phyloP scores from a whole-genome alignment of 108 stramenopile genomes.

The Discostella stelligeroides region DNA sequence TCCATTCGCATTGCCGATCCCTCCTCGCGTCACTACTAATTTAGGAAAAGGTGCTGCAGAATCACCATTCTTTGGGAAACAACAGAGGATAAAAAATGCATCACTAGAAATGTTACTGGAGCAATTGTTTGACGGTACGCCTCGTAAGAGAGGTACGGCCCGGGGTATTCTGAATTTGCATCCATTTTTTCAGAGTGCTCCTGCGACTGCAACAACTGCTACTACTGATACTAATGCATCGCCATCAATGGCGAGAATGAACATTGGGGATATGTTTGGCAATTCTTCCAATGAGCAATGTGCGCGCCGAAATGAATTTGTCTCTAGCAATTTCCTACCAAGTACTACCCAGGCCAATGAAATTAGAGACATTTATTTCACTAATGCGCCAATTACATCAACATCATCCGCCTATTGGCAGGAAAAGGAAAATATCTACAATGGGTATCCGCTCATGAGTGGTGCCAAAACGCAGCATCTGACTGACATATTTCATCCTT shows the following conservation, averaged over 20 bases:
- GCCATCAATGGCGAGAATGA: neutral
- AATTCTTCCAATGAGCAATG: too few relatives aligned
- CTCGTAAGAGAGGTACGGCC: slow-evolving; percentile 30
- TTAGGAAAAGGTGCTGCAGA: too few relatives aligned
- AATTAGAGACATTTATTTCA: neutral
- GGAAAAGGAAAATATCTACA: neutral
- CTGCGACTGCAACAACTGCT: neutral
- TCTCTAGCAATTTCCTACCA: too few relatives aligned
- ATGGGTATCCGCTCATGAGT: neutral
- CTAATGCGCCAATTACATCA: neutral
- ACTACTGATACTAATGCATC: neutral
- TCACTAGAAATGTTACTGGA: too few relatives aligned
- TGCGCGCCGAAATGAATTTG: too few relatives aligned
- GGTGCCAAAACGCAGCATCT: neutral
- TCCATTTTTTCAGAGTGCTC: slow-evolving; percentile 15
- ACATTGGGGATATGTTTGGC: neutral
- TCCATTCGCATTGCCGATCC: slow-evolving; percentile 21
- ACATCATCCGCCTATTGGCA: neutral
- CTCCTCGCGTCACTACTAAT: neutral
- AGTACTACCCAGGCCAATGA: too few relatives aligned
- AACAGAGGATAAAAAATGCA: neutral
- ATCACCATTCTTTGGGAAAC: slow-evolving; percentile 2
- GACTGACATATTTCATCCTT: too few relatives aligned
- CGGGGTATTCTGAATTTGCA: slow-evolving; percentile 25
- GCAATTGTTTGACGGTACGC: slow-evolving; percentile 7